These are phyloP conservation scores for Neocatenulostroma microsporum DNA, from an alignment of 2,329 filamentous ascomycete genomes.

Conservation along the genomic window DNA sequence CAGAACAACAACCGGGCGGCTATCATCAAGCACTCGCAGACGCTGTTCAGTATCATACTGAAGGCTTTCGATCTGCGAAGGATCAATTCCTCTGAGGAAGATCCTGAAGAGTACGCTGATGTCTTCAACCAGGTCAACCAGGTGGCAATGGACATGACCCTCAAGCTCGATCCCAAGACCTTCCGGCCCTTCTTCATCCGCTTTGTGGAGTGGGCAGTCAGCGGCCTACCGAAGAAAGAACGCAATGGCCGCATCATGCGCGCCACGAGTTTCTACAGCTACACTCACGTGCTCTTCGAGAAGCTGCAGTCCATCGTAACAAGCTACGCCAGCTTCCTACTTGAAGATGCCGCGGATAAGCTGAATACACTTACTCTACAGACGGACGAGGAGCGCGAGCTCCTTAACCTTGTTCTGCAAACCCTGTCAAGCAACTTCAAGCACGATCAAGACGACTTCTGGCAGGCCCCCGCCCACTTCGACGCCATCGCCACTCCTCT, in stretches of 20 bases:
- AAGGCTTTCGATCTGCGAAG: constrained; percentile 59
- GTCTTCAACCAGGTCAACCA: constrained; percentile 48
- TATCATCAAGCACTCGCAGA: constrained; percentile 65
- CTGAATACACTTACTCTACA: constrained; percentile 38
- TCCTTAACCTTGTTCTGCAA: constrained; percentile 63
- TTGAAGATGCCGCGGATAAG: constrained; percentile 64
- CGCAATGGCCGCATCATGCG: constrained; percentile 51
- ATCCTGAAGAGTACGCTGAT: constrained; percentile 55
- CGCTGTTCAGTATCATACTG: constrained; percentile 56
- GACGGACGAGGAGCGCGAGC: constrained; percentile 39
- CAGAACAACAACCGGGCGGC: constrained; percentile 69
- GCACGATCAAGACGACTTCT: constrained; percentile 90
- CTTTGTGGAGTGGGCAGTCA: constrained; percentile 72
- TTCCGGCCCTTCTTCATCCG: constrained; percentile 88
- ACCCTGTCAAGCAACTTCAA: constrained; percentile 70
- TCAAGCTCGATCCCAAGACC: constrained; percentile 89
- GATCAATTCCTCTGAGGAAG: constrained; percentile 34
- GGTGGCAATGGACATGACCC: constrained; percentile 77
- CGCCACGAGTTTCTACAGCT: constrained; percentile 70
- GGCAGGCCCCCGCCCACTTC: constrained; percentile 88
- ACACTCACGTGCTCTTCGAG: constrained; percentile 71
- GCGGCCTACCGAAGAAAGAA: constrained; percentile 56
- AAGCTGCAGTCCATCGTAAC: constrained; percentile 91
- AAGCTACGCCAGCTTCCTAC: constrained; percentile 75
- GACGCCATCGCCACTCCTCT: constrained; percentile 61